A percentile compares a stretch with the other conserved stretches of the same genome.
These are phyloP conservation scores for Tetrapyrgos nigripes DNA, from an alignment of 1,284 basidiomycete species.

Conservation along the genomic window DNA sequence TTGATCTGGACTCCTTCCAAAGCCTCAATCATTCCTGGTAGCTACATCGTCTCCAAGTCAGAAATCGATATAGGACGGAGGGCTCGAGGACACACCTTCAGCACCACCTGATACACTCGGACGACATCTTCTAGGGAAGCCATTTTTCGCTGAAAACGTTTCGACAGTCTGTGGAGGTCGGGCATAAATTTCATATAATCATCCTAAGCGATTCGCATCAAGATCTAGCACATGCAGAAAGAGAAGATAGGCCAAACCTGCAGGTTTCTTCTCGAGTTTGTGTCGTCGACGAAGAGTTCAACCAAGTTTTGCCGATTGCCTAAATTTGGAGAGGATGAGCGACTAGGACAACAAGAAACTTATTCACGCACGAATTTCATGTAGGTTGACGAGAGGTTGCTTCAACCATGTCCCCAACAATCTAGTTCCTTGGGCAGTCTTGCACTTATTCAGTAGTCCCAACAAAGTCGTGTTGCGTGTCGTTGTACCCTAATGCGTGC, in stretches of 20 bases:
- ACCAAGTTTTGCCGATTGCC: constrained; percentile 89
- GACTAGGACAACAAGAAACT: not conserved
- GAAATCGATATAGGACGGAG: not conserved
- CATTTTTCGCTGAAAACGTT: constrained; percentile 87
- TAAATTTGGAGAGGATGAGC: constrained; percentile 32
- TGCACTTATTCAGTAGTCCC: constrained; percentile 93
- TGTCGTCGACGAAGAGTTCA: constrained; percentile 85
- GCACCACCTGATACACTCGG: constrained; percentile 91
- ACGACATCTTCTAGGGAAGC: constrained; percentile 96
- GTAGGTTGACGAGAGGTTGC: constrained; percentile 93
- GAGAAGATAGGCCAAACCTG: constrained; percentile 57
- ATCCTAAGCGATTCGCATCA: constrained; percentile 54
- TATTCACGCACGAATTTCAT: constrained; percentile 83
- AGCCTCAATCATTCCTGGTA: constrained; percentile 78
- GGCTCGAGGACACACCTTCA: constrained; percentile 43
- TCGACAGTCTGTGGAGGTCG: constrained; percentile 92
- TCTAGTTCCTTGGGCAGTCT: constrained; percentile 95
- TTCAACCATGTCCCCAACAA: constrained; percentile 94
- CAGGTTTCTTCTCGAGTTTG: constrained; percentile 72
- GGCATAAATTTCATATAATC: constrained; percentile 93
- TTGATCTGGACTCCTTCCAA: constrained; percentile 61
- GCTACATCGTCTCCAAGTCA: constrained; percentile 43
- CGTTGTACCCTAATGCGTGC: constrained; percentile 36
- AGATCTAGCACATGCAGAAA: not conserved
- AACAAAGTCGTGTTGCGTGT: constrained; percentile 88